Conservation (phyloP, 805 yeast species). For the Candida odintsovae region DNA sequence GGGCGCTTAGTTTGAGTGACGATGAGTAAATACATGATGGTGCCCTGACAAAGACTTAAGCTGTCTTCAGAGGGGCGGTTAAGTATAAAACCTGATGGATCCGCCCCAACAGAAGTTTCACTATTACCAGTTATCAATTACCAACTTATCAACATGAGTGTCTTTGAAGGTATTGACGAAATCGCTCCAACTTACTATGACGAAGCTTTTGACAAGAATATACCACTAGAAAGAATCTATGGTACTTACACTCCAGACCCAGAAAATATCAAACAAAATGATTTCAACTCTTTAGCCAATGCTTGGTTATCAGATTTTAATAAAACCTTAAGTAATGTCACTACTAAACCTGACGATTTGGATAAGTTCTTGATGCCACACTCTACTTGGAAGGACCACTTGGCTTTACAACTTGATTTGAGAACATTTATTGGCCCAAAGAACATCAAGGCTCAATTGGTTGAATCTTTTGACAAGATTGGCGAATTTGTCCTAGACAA, state of each 20-base stretch:
- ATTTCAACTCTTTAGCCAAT: conserved; percentile 20
- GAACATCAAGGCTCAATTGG: conserved; percentile 20
- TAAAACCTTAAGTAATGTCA: conserved; percentile 11
- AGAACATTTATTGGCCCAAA: conserved; percentile 28
- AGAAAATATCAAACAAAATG: conserved; percentile 21
- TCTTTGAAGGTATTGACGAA: conserved; percentile 20
- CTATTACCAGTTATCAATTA: too few relatives aligned
- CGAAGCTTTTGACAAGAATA: conserved; percentile 21
- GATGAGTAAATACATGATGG: background rate
- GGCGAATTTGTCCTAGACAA: conserved; percentile 26
- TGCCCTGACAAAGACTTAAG: background rate
- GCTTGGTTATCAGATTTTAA: conserved; percentile 29
- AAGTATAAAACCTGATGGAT: background rate
- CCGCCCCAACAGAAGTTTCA: background rate
- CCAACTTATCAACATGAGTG: conserved; percentile 10
- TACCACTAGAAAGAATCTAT: conserved; percentile 24
- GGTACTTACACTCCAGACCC: conserved; percentile 26
- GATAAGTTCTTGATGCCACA: conserved; percentile 24
- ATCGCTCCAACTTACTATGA: conserved; percentile 21
- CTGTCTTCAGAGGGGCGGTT: background rate
- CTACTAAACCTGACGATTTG: conserved; percentile 11
- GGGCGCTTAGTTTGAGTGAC: background rate
- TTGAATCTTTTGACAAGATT: conserved; percentile 16
- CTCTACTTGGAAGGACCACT: conserved; percentile 34
- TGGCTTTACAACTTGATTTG: conserved; percentile 29